Evolutionary conservation across 495 filamentous ascomycete genomes (phyloP), one percentile per base, ranked within the genome.

Genomic region (Friedmanniomyces simplex): DNA sequence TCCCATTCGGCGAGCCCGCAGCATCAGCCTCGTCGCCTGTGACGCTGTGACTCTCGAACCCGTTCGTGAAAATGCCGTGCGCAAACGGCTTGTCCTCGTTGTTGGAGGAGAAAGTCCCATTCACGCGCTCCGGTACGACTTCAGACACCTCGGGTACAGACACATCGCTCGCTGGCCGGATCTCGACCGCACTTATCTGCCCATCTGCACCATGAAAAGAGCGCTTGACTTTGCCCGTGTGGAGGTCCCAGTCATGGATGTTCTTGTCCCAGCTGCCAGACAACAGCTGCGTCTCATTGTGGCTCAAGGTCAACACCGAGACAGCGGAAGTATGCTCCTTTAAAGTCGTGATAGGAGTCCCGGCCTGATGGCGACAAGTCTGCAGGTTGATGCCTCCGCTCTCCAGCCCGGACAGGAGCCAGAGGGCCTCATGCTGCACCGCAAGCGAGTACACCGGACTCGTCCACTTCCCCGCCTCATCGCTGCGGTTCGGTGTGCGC

Each of bases 261-360:
- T 78, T 82, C 71, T 95, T 96, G 68, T 99, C 93, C 93, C 93
- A 99, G 71, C 89, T 91, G 1, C 93, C 93, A 14, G 90, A 96
- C 2, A 99, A 74, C 37, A 96, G 77, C 28, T 86, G 90, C 64
- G 81, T 82, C 72, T 99, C 93, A 61, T 97, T 90, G 2, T 83
- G 78, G 0, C 87, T 82, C 36, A 99, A 74, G 14, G 79, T 83
- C 18, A 99, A 73, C 22, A 93, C 88, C 13, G 90, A 95, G 26
- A 99, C 91, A 1, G 93, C 93, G 22, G 89, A 94, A 2, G 85
- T 89, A 65, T 99, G 93, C 54, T 87, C 82, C 50, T 85, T 82
- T 32, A 99, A 75, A 21, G 81, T 84, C 26, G 81, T 75, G 46
- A 99, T 88, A 55, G 85, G 81, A 67, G 88, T 95, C 6, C 94